Conservation (phyloP, 768 basidiomycete species). For the Kwoniella shandongensis region DNA sequence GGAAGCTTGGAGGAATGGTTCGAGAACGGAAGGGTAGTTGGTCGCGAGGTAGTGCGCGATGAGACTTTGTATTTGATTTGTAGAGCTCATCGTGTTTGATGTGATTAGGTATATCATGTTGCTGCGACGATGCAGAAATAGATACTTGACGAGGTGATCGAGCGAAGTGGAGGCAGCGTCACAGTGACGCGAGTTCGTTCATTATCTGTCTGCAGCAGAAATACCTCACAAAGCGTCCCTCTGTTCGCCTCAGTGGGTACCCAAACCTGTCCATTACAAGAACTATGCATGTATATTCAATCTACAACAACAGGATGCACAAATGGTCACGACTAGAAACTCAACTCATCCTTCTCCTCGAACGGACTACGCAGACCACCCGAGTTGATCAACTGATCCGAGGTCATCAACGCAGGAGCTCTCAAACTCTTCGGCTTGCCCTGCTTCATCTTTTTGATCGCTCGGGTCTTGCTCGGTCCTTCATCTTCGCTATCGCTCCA, state of each 20-base stretch:
- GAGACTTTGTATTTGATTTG: conserved; percentile 20
- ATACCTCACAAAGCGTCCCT: too few relatives aligned
- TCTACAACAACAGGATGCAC: too few relatives aligned
- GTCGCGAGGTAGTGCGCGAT: conserved; percentile 44
- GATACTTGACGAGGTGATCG: too few relatives aligned
- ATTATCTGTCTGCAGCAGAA: too few relatives aligned
- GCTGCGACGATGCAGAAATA: too few relatives aligned
- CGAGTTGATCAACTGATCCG: not conserved
- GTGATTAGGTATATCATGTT: not conserved
- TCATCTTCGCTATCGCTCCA: conserved; percentile 38
- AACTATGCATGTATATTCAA: too few relatives aligned
- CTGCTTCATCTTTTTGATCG: conserved; percentile 18
- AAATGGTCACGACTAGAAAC: too few relatives aligned
- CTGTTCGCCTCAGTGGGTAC: too few relatives aligned
- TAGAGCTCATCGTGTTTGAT: not conserved
- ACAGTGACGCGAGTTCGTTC: too few relatives aligned
- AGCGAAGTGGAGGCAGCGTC: too few relatives aligned
- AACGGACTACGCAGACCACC: conserved; percentile 35
- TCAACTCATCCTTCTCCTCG: conserved; percentile 32
- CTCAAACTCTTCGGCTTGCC: not conserved
- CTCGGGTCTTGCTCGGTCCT: not conserved
- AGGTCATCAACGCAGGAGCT: not conserved
- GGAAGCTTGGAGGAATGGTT: conserved; percentile 35
- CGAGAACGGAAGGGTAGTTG: conserved; percentile 39
- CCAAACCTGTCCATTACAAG: too few relatives aligned